Evolutionary conservation across 139 green algal genomes (phyloP).

Genomic region (Tetraselmis striata): DNA sequence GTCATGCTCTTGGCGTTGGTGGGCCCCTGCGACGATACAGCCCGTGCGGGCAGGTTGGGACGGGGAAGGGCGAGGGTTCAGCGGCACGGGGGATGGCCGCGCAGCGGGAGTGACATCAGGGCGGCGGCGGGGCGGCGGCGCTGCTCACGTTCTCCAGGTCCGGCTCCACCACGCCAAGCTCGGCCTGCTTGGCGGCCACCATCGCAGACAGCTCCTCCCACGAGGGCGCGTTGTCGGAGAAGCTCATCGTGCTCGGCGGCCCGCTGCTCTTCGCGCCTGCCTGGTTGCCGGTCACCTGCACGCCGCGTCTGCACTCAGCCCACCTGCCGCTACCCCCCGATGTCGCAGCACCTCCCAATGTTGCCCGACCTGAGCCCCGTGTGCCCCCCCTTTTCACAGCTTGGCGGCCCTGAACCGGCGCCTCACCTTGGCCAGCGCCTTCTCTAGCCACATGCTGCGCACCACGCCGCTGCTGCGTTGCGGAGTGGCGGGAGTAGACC

Average conservation of each 20-base stretch:
- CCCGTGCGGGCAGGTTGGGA: too few species aligned
- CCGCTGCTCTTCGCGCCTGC: background rate
- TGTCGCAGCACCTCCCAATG: too few species aligned
- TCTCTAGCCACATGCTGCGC: background rate
- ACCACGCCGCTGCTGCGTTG: background rate
- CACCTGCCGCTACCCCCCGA: too few species aligned
- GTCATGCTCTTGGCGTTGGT: slow-evolving; percentile 52
- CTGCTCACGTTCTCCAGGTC: slow-evolving; percentile 31
- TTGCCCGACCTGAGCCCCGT: too few species aligned
- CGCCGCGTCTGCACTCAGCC: too few species aligned
- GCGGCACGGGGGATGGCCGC: too few species aligned
- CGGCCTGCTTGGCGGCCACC: slow-evolving; percentile 25
- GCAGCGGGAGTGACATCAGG: too few species aligned
- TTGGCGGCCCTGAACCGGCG: too few species aligned
- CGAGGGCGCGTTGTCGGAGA: slow-evolving; percentile 51
- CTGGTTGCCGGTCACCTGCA: background rate
- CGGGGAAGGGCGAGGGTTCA: too few species aligned
- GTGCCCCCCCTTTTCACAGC: too few species aligned
- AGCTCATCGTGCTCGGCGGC: slow-evolving; percentile 12
- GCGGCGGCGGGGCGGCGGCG: too few species aligned
- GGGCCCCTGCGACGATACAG: slow-evolving; percentile 45
- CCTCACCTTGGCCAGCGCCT: background rate
- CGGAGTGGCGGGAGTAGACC: too few species aligned
- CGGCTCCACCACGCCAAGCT: slow-evolving; percentile 9
- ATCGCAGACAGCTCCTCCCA: slow-evolving; percentile 55